phyloP scores from a whole-genome alignment of 352 stramenopile species.

The Phytophthora melonis region DNA sequence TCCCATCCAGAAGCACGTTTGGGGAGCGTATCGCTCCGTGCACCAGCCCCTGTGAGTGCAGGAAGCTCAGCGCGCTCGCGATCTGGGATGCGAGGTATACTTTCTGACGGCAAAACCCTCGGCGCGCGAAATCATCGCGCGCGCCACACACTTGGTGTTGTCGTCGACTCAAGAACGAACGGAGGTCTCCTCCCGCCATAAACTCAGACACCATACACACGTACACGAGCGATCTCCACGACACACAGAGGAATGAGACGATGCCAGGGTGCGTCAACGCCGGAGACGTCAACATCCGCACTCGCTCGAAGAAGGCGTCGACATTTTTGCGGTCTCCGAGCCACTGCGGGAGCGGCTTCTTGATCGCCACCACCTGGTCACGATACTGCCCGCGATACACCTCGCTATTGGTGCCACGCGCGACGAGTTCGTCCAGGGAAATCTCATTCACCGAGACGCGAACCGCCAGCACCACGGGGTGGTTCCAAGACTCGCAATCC shows the following conservation, averaged over 20 bases:
- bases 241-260: conserved; percentile 58
- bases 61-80: conserved; percentile 54
- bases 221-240: conserved; percentile 59
- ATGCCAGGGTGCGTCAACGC: conserved; percentile 54
- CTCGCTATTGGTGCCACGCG: conserved; percentile 58
- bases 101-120: conserved; percentile 55
- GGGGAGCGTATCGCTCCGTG: conserved; percentile 42
- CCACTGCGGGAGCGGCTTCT: conserved; percentile 63
- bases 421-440: conserved; percentile 37
- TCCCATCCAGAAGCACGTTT: conserved; percentile 45
- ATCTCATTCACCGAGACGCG: conserved; percentile 36
- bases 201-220: conserved; percentile 65
- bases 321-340: conserved; percentile 46
- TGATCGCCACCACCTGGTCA: conserved; percentile 59
- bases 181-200: conserved; percentile 63
- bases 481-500: conserved; percentile 33
- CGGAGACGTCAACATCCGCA: conserved; percentile 50
- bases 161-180: conserved; percentile 48
- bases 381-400: conserved; percentile 63
- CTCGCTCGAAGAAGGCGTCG: conserved; percentile 56
- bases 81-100: conserved; percentile 56
- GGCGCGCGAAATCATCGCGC: conserved; percentile 16
- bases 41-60: conserved; percentile 55
- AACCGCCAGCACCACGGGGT: conserved; percentile 30
- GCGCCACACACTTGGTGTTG: conserved; percentile 25